Evolutionary conservation across 495 filamentous ascomycete genomes (phyloP).

Genomic region (Aspergillus panamensis): DNA sequence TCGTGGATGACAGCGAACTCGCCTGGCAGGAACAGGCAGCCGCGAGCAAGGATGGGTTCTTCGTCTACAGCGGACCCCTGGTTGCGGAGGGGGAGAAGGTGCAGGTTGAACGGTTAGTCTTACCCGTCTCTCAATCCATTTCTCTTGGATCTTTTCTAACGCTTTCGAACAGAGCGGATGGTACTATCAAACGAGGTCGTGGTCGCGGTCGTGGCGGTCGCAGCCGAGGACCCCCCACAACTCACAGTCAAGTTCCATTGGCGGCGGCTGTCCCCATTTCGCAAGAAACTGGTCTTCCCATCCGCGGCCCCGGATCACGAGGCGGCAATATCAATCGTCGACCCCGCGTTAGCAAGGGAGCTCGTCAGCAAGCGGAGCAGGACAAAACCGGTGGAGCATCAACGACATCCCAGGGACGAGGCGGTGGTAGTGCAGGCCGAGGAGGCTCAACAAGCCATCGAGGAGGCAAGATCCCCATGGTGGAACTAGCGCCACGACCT

Average conservation of each 20-base stretch:
- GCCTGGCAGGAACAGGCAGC: constrained; percentile 95
- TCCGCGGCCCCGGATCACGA: constrained; percentile 72
- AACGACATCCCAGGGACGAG: constrained; percentile 29
- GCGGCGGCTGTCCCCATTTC: constrained; percentile 41
- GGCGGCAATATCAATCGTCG: constrained; percentile 76
- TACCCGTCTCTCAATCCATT: constrained; percentile 1
- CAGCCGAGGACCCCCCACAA: constrained; percentile 39
- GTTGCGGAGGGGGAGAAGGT: constrained; percentile 86
- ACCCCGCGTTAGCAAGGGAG: constrained; percentile 75
- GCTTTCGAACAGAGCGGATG: constrained; percentile 57
- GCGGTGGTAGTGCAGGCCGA: constrained; percentile 28
- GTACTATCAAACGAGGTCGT: constrained; percentile 72
- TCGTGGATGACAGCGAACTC: constrained; percentile 94
- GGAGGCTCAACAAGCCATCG: constrained; percentile 33
- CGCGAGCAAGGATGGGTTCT: constrained; percentile 88
- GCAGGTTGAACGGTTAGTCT: constrained; percentile 65
- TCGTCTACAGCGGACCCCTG: constrained; percentile 81
- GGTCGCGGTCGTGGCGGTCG: constrained; percentile 63
- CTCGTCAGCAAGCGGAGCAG: constrained; percentile 57
- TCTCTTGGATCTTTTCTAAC: constrained; percentile 26
- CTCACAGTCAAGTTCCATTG: constrained; percentile 39
- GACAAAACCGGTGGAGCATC: constrained; percentile 55
- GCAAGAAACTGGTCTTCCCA: constrained; percentile 45
- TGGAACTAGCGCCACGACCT: constrained; percentile 30
- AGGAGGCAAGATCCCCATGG: constrained; percentile 32